Evolutionary conservation across 2,329 filamentous ascomycete species (phyloP).

Genomic region (Pseudocercospora fuligena): DNA sequence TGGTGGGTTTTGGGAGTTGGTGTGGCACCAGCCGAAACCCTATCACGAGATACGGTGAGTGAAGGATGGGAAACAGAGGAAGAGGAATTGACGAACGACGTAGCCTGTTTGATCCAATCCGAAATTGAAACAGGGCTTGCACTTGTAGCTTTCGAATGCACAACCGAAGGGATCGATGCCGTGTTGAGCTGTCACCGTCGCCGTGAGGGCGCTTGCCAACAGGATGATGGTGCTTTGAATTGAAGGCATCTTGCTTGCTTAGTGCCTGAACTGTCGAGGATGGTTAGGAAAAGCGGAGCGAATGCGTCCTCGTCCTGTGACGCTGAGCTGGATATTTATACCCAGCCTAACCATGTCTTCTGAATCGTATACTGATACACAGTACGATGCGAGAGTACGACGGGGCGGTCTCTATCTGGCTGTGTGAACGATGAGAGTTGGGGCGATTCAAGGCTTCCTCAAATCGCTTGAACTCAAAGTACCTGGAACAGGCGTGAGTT

Average conservation of each 20-base stretch:
- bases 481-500: no score
- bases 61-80: neutral
- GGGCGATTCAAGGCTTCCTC: no score
- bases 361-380: no score
- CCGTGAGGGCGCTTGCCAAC: neutral
- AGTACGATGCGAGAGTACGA: no score
- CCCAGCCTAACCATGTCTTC: no score
- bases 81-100: neutral
- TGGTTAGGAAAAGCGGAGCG: no score
- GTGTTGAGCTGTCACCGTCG: neutral
- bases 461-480: no score
- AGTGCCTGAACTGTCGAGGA: neutral
- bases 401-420: no score
- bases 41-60: neutral
- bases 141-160: neutral
- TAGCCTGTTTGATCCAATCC: neutral
- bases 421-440: no score
- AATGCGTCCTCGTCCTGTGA: no score
- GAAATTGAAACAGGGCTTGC: conserved; percentile 5
- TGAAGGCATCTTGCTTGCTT: neutral
- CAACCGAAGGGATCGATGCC: neutral
- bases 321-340: no score
- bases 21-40: conserved; percentile 10
- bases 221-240: neutral
- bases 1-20: neutral